Evolutionary conservation across 306 rosid genomes (phyloP), one percentile per base, ranked within the genome.

Genomic region (Medicago lupulina): DNA sequence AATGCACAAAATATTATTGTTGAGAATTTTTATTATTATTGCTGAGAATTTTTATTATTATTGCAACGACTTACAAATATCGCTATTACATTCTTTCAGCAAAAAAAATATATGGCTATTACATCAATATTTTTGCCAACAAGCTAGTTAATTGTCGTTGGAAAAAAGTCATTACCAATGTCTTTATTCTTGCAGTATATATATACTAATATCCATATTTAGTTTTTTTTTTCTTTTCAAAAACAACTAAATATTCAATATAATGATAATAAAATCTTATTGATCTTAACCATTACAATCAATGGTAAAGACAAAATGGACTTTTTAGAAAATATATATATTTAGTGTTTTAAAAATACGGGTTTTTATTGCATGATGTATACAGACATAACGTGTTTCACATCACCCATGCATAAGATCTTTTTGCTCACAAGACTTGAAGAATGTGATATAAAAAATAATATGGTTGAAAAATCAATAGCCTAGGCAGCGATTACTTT

Each of bases 391-490:
- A 34, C 60, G 23, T 71, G 65, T 7, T 67, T 74, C 50, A 49
- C 69, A 11, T 70, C 81, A 85, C 50, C 59, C 16, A 77, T 59
- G 63, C 54, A 76, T 21, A 75, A 1, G 2, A 3, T 54, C 66
- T 78, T 74, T 8, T 78, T 50, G 59, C 67, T 34, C 7, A 7
- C 17, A n/a, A 54, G 13, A 80, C 82, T 77, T 19, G 17, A 44
- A 47, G n/a, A 72, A 19, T 23, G 17, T 34, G 7, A 41, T 60
- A 19, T 10, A 23, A 57, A 39, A 67, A 78, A 70, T 23, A 46
- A 70, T 74, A 77, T 81, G 73, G 77, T 66, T 71, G 81, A 69
- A 79, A 60, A 41, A 44, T 60, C 60, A 75, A 53, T 17, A 71
- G 60, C 67, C 55, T 7, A 66, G 49, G 11, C 67, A 39, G 19